Conservation (phyloP, 148 eudicot genomes). For the Hydrangea macrophylla region DNA sequence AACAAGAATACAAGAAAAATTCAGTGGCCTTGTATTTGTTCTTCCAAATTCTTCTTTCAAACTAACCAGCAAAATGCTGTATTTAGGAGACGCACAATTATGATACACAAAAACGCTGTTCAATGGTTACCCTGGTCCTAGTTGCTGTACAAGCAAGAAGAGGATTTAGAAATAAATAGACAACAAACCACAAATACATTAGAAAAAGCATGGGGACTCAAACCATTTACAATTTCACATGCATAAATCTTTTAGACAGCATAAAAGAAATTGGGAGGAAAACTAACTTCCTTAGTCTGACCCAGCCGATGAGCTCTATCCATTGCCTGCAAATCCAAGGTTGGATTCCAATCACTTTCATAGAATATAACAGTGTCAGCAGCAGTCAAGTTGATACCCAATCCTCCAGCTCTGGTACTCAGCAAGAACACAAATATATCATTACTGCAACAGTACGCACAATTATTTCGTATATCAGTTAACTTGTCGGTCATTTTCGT, state of each 20-base stretch:
- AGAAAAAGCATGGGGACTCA: not conserved
- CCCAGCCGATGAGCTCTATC: conserved; percentile 99
- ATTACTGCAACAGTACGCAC: conserved; percentile 54
- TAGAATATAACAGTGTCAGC: conserved; percentile 98
- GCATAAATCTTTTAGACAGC: not conserved
- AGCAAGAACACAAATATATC: conserved; percentile 96
- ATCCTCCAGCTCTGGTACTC: conserved; percentile 97
- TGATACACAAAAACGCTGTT: not conserved
- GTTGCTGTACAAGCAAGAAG: not conserved
- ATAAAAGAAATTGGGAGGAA: conserved; percentile 9
- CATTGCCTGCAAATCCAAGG: conserved; percentile 98
- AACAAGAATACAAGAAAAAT: not conserved
- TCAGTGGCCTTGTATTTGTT: not conserved
- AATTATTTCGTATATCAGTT: conserved; percentile 7
- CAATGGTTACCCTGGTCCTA: not conserved
- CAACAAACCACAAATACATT: not conserved
- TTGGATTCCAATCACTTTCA: conserved; percentile 99
- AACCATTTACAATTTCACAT: not conserved
- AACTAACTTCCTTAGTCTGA: conserved; percentile 94
- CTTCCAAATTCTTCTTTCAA: not conserved
- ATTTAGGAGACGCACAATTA: not conserved
- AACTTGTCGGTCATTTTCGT: not conserved
- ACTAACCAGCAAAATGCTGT: not conserved
- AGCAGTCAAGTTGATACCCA: conserved; percentile 95
- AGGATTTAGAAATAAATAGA: too few species aligned